Conservation (phyloP, 2,329 filamentous ascomycete species). For the Ceratocystis lukuohia region DNA sequence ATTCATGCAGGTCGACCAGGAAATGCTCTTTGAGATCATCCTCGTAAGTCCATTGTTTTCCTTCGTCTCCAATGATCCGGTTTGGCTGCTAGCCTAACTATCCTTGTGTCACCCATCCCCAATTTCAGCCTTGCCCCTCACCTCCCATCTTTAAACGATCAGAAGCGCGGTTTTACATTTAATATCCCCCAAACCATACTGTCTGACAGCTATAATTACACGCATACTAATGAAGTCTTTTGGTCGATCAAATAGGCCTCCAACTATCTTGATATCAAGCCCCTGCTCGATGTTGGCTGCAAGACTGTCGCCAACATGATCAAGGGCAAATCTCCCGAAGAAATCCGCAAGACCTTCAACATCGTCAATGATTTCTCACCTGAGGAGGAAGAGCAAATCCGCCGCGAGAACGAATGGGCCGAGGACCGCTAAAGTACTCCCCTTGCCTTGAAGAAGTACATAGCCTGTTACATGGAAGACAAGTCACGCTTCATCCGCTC, state of each 20-base stretch:
- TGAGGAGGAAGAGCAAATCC: slow-evolving; percentile 97
- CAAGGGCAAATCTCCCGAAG: slow-evolving; percentile 98
- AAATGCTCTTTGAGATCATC: slow-evolving; percentile 99
- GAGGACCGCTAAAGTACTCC: slow-evolving; percentile 53
- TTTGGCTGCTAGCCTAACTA: background rate
- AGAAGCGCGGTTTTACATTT: too few relatives aligned
- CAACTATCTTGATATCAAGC: slow-evolving; percentile 99
- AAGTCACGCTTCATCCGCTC: background rate
- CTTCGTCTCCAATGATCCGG: background rate
- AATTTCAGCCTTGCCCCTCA: background rate
- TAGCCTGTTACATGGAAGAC: background rate
- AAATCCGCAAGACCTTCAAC: slow-evolving; percentile 99
- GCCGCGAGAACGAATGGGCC: slow-evolving; percentile 81
- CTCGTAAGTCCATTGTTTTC: slow-evolving; percentile 45
- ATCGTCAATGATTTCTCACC: slow-evolving; percentile 99
- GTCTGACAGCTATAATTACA: too few relatives aligned
- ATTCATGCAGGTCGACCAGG: slow-evolving; percentile 99
- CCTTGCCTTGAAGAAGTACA: background rate
- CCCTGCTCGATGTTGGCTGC: slow-evolving; percentile 91
- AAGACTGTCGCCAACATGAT: slow-evolving; percentile 99
- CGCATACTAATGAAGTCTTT: too few relatives aligned
- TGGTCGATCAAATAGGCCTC: slow-evolving; percentile 48
- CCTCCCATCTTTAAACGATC: background rate
- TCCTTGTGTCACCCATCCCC: background rate
- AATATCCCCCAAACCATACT: too few relatives aligned